Evolutionary conservation across 345 rosid genomes (phyloP).

Genomic region (Aquilaria malaccensis): DNA sequence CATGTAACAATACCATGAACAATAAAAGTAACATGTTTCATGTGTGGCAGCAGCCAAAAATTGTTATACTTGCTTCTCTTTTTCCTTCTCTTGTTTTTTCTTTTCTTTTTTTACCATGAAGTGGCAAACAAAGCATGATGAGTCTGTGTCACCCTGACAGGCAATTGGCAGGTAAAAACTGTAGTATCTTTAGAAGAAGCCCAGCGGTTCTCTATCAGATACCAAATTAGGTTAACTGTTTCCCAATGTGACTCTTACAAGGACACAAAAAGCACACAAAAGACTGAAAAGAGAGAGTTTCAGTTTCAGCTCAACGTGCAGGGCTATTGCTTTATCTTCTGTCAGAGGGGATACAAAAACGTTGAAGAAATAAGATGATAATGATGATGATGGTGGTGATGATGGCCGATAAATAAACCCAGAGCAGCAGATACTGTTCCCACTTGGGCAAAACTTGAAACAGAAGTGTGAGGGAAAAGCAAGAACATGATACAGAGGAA

Average conservation of each 20-base stretch:
- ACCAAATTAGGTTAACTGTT: constrained; percentile 3
- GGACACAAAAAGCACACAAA: neutral
- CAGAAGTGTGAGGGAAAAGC: neutral
- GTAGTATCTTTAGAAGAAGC: neutral
- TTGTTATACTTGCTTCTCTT: neutral
- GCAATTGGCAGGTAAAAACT: too few species aligned
- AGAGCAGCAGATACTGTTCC: neutral
- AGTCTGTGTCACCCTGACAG: too few species aligned
- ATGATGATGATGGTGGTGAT: neutral
- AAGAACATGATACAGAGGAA: neutral
- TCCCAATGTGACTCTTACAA: neutral
- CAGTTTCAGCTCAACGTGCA: neutral
- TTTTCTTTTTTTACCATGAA: neutral
- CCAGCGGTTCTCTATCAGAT: neutral
- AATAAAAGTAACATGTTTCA: neutral
- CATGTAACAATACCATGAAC: neutral
- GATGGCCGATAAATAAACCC: neutral
- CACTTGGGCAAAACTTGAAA: neutral
- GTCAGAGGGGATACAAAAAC: neutral
- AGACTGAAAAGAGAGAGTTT: neutral
- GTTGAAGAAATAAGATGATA: neutral
- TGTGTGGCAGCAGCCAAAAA: neutral
- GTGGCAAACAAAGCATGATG: too few species aligned
- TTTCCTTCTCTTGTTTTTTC: neutral
- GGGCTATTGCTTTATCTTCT: neutral